phyloP scores from a whole-genome alignment of 73 alveolate genomes.

The Symbiodinium pilosum region DNA sequence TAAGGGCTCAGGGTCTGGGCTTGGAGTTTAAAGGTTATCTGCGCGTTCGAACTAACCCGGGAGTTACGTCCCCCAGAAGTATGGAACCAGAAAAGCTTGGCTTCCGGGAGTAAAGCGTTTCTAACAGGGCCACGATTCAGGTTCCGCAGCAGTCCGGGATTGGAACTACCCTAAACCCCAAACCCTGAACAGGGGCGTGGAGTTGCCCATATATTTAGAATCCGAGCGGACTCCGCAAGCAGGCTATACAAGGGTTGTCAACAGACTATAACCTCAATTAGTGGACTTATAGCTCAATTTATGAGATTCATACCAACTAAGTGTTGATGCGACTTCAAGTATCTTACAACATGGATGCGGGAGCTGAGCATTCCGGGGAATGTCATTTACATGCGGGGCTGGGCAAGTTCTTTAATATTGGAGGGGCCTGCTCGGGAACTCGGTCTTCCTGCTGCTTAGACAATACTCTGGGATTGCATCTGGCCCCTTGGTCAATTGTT shows the following conservation, averaged over 20 bases:
- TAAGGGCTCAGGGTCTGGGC: too few relatives aligned
- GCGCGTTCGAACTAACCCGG: not conserved
- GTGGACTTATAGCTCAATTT: not conserved
- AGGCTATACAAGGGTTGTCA: not conserved
- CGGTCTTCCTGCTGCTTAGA: too few relatives aligned
- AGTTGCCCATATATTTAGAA: too few relatives aligned
- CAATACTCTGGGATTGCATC: too few relatives aligned
- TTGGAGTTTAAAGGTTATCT: too few relatives aligned
- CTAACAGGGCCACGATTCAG: not conserved
- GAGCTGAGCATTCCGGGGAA: too few relatives aligned
- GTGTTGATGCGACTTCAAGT: not conserved
- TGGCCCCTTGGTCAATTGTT: too few relatives aligned
- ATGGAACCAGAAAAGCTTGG: not conserved
- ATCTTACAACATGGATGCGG: not conserved
- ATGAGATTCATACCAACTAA: not conserved
- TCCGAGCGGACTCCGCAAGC: not conserved
- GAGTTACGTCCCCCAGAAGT: not conserved
- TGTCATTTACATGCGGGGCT: too few relatives aligned
- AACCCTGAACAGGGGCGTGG: too few relatives aligned
- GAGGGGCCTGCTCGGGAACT: too few relatives aligned
- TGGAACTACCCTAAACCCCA: not conserved
- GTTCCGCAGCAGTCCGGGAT: not conserved
- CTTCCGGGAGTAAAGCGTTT: not conserved
- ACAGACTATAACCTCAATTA: not conserved
- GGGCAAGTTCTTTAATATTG: too few relatives aligned